These are phyloP conservation scores for Solanum peruvianum DNA, from an alignment of 257 asterid species.

Conservation along the genomic window DNA sequence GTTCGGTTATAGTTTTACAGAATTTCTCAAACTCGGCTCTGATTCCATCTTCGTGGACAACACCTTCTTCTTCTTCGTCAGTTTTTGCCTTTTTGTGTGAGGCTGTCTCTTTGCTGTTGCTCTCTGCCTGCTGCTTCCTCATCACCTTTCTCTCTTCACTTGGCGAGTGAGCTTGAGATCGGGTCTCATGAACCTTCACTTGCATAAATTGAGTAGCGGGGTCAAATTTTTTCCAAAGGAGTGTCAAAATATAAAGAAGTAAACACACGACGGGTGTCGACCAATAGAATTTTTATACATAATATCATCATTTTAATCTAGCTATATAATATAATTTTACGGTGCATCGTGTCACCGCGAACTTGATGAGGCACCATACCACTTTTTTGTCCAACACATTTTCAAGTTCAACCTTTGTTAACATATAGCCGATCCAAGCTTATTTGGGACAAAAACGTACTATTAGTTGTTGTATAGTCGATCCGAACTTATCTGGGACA, in stretches of 20 bases:
- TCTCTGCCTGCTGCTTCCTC: constrained; percentile 71
- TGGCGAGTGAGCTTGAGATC: constrained; percentile 25
- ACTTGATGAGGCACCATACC: background rate
- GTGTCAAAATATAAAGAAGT: background rate
- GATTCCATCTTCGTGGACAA: constrained; percentile 2
- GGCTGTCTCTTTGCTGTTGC: constrained; percentile 1
- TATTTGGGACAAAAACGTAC: too few species aligned
- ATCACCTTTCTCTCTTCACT: constrained; percentile 42
- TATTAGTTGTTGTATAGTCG: too few species aligned
- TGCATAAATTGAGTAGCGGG: background rate
- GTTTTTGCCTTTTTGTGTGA: constrained; percentile 55
- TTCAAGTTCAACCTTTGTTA: background rate
- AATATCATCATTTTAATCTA: background rate
- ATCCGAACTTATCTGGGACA: too few species aligned
- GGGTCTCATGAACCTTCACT: constrained; percentile 45
- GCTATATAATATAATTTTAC: background rate
- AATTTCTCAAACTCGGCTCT: constrained; percentile 46
- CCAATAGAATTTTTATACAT: background rate
- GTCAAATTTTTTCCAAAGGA: background rate
- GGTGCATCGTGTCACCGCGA: too few species aligned
- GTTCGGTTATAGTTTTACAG: constrained; percentile 47
- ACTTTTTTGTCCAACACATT: background rate
- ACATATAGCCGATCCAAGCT: too few species aligned
- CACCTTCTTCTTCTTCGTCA: constrained; percentile 16
- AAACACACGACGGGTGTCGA: too few species aligned